Evolutionary conservation across 2,329 filamentous ascomycete genomes (phyloP), one percentile per base, ranked within the genome.

Genomic region (Nemania sp.): DNA sequence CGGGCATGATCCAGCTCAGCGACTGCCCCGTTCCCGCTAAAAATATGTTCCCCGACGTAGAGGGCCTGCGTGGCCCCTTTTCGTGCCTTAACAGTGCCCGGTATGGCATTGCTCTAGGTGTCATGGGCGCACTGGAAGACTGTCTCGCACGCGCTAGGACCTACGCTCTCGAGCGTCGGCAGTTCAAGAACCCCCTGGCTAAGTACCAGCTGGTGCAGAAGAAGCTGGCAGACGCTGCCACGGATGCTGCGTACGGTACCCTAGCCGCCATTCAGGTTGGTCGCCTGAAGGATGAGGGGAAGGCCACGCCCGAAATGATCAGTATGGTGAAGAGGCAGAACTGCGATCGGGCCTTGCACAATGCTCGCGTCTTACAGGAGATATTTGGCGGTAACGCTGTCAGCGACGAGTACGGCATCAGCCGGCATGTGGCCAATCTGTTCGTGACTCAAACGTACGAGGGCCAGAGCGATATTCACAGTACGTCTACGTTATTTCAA

Each of bases 401-500:
- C 44, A 96, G 91, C 68, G 94, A 99, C 66, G 94, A 99, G 75
- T 99, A 97, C 68, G 86, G 86, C 58, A 97, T 99, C 67, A 94
- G 91, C 14, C 84, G 94, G 60, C 94, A 97, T 76, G 94, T 97
- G 54, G 88, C 93, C 52, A 99, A 99, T 72, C 73, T 99, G 60
- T 99, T 95, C 72, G 94, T 99, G 48, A 95, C 93, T 49, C 93
- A 97, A 76, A 97, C 93, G 1, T 99, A 99, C 65, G 94, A 99
- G 75, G 94, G 94, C 19, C 94, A 97, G 75, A 97, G 92, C 69
- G 94, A 97, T 74, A 97, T 97, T 70, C 94, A 97, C 73, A 84
- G 91, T 93, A 76, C 81, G 89, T 83, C 50, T 28, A 6, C 30
- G 43, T 59, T 12, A 11, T 40, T 11, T 33, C 14, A 14, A 20